Base-by-base conservation (phyloP, 352 stramenopile genomes). In the Discostella stelligera region DNA sequence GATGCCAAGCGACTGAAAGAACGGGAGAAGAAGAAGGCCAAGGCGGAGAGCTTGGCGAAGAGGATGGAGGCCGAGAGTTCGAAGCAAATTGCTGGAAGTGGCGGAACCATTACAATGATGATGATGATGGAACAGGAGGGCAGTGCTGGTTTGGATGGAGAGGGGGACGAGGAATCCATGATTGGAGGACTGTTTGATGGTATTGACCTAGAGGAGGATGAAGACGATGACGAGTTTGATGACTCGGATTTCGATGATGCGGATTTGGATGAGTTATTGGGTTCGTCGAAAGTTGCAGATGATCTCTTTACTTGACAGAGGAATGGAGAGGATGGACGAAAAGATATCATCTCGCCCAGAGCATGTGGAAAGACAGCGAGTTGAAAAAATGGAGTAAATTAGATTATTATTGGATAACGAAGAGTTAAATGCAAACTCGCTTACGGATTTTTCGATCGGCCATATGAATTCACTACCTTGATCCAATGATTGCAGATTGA, bases 11-110 rank as follows among this genome's bases (percentile, higher is more conserved):
- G 80, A 56, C 30, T 63, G 23, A 74, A 73, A 32, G 87, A 93
- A 21, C 87, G 85, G 54, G 80, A 77, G 25, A 89, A 88, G 78
- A 90, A 89, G 69, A 83, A 88, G 74, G 79, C 82, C 21, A 81
- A 79, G 72, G 77, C 73, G 27, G 75, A 83, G 50, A 82, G 52
- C 32, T 65, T 75, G 60, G 74, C 60, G 16, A 66, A 76, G 64
- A 82, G 61, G 59, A 48, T 71, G n/a, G 71, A 74, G 3, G 46
- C 27, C 11, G 46, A 62, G 20, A 54, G 41, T 7, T 14, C 61
- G 11, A 77, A 79, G 55, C 41, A 70, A 39, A 37, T 56, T 63
- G 60, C 30, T 41, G 58, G 50, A 49, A 11, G 68, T 48, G 10
- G 63, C 21, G 56, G 67, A 50, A 59, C 37, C 4, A 64, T 20